phyloP scores from a whole-genome alignment of 441 rosid genomes.

The Macaranga tanarius region DNA sequence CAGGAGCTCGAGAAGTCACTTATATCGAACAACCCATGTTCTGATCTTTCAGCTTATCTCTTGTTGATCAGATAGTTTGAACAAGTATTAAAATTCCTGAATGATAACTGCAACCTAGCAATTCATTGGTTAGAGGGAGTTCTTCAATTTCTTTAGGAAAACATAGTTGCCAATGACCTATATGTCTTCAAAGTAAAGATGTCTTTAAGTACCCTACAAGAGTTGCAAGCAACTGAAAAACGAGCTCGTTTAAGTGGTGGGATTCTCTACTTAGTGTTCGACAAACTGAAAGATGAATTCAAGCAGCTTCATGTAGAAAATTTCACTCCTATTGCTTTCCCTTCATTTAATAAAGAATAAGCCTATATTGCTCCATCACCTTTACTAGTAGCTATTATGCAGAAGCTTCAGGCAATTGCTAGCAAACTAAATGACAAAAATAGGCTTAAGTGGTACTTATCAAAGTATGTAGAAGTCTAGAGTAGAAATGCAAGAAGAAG shows the following conservation, averaged over 20 bases:
- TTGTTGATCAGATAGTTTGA: constrained; percentile 49
- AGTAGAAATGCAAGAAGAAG: constrained; percentile 34
- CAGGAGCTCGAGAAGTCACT: constrained; percentile 50
- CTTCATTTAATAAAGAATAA: constrained; percentile 18
- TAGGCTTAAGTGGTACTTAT: constrained; percentile 37
- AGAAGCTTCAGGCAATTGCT: constrained; percentile 49
- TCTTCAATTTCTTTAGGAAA: constrained; percentile 41
- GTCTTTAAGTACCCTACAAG: neutral
- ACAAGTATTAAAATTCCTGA: constrained; percentile 59
- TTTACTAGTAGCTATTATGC: constrained; percentile 24
- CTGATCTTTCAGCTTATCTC: constrained; percentile 41
- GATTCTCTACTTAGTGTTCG: neutral
- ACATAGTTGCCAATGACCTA: constrained; percentile 13
- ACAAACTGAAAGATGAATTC: constrained; percentile 53
- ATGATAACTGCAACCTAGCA: constrained; percentile 60
- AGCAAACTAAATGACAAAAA: constrained; percentile 37
- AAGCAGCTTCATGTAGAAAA: constrained; percentile 42
- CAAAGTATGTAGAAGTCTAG: constrained; percentile 41
- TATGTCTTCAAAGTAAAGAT: neutral
- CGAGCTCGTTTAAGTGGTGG: constrained; percentile 24
- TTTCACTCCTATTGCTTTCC: constrained; percentile 16
- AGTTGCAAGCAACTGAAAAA: constrained; percentile 15
- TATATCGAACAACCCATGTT: constrained; percentile 25
- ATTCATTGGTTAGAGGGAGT: constrained; percentile 66
- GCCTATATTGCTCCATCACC: constrained; percentile 13